Conservation (phyloP, 805 yeast genomes). For the Cyberlindnera bimundalis region DNA sequence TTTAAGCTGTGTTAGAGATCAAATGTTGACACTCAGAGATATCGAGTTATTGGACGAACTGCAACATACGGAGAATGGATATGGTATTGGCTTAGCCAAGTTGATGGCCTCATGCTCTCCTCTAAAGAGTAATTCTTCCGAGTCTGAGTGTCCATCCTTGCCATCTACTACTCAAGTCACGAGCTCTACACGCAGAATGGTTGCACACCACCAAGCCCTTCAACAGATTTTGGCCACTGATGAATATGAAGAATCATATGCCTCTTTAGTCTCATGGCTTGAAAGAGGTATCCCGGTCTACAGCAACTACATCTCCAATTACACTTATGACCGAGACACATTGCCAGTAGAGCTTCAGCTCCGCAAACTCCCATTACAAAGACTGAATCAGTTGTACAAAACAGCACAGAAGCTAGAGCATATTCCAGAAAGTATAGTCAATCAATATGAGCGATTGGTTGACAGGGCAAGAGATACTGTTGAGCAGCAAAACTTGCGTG, state of each 20-base stretch:
- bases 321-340: slow-evolving; percentile 9
- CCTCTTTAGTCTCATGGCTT: slow-evolving; percentile 12
- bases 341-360: slow-evolving; percentile 14
- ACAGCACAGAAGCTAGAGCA: slow-evolving; percentile 8
- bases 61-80: slow-evolving; percentile 16
- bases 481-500: slow-evolving; percentile 19
- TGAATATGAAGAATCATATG: slow-evolving; percentile 1
- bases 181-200: slow-evolving; percentile 12
- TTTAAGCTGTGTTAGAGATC: background rate
- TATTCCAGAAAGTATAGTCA: slow-evolving; percentile 3
- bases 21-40: slow-evolving; percentile 10
- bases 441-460: slow-evolving; percentile 9
- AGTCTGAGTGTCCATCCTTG: no score
- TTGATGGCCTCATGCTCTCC: slow-evolving; percentile 17
- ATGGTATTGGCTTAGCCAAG: slow-evolving; percentile 17
- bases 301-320: slow-evolving; percentile 12
- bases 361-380: slow-evolving; percentile 16
- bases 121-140: background rate
- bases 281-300: slow-evolving; percentile 12
- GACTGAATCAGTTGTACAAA: slow-evolving; percentile 15
- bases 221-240: slow-evolving; percentile 1
- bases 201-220: slow-evolving; percentile 18
- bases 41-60: slow-evolving; percentile 15
- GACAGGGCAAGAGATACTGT: slow-evolving; percentile 20
- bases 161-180: slow-evolving; percentile 4